These are phyloP conservation scores for Tetrapisispora fleetii DNA, from an alignment of 805 yeast species.

Conservation along the genomic window DNA sequence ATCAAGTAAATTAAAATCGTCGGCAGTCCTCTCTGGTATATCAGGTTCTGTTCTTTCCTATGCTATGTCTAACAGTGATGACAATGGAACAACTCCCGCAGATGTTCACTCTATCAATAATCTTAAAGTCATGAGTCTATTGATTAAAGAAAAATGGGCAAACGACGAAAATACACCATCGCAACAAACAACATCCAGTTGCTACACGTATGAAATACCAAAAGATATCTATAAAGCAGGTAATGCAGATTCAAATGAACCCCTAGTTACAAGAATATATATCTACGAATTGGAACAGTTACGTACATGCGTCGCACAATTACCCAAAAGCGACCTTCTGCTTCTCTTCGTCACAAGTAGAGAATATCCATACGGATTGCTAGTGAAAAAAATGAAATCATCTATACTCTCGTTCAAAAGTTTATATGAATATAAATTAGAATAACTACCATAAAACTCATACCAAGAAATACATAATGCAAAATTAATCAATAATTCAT, in stretches of 20 bases:
- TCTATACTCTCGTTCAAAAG: conserved; percentile 15
- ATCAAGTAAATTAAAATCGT: conserved; percentile 17
- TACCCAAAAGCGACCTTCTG: conserved; percentile 24
- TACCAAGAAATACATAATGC: neutral
- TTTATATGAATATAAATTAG: conserved; percentile 22
- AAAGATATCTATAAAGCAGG: neutral
- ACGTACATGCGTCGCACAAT: conserved; percentile 23
- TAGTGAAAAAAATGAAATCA: conserved; percentile 23
- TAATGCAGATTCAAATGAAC: neutral
- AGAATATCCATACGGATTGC: conserved; percentile 24
- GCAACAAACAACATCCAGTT: conserved; percentile 8
- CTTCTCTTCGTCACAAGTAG: conserved; percentile 20
- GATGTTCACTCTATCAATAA: conserved; percentile 16
- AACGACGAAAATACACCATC: conserved; percentile 18
- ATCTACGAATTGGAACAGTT: conserved; percentile 27
- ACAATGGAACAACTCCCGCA: neutral
- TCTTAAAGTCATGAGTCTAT: conserved; percentile 26
- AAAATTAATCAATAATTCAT: too few relatives aligned
- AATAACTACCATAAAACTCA: neutral
- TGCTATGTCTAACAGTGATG: conserved; percentile 9
- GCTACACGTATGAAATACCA: conserved; percentile 9
- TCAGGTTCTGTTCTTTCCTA: conserved; percentile 27
- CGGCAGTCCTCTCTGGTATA: conserved; percentile 16
- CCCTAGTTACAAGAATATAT: conserved; percentile 17
- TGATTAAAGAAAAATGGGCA: conserved; percentile 27